Conservation (phyloP, 2,329 filamentous ascomycete species). For the Albophoma yamanashiensis region DNA sequence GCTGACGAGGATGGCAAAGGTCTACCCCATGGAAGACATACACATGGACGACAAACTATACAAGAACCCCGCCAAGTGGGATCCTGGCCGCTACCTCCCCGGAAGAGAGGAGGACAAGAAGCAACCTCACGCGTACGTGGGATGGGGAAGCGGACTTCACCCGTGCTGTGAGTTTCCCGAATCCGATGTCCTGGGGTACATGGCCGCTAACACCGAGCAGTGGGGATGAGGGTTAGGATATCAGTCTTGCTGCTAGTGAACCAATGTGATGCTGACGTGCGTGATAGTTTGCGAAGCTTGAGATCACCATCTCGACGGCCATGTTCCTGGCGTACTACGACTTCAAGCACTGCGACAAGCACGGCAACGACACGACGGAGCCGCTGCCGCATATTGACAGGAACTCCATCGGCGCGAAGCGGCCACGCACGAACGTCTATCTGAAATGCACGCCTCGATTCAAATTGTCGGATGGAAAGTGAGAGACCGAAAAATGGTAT, state of each 20-base stretch:
- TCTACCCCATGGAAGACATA: slow-evolving; percentile 34
- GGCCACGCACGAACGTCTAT: slow-evolving; percentile 6
- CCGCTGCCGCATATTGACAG: slow-evolving; percentile 5
- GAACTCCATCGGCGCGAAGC: slow-evolving; percentile 7
- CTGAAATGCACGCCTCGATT: slow-evolving; percentile 2
- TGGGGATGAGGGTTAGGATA: slow-evolving; percentile 4
- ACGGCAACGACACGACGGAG: slow-evolving; percentile 16
- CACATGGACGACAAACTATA: slow-evolving; percentile 39
- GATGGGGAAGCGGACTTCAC: slow-evolving; percentile 25
- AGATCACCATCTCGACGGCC: slow-evolving; percentile 37
- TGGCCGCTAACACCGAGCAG: background rate
- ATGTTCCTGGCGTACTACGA: slow-evolving; percentile 39
- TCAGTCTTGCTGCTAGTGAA: background rate
- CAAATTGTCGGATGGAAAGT: background rate
- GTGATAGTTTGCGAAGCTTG: slow-evolving; percentile 38
- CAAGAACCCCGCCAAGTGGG: slow-evolving; percentile 33
- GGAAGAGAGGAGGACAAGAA: slow-evolving; percentile 34
- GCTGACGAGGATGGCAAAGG: slow-evolving; percentile 5
- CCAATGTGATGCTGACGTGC: background rate
- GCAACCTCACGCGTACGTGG: slow-evolving; percentile 16
- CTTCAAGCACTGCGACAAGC: slow-evolving; percentile 28
- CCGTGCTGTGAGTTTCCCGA: slow-evolving; percentile 18
- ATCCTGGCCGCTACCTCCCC: slow-evolving; percentile 36
- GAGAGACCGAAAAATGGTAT: background rate
- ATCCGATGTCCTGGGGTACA: no score